These are phyloP conservation scores for Purpureocillium lavendulum DNA, from an alignment of 2,329 filamentous ascomycete species.

Conservation along the genomic window DNA sequence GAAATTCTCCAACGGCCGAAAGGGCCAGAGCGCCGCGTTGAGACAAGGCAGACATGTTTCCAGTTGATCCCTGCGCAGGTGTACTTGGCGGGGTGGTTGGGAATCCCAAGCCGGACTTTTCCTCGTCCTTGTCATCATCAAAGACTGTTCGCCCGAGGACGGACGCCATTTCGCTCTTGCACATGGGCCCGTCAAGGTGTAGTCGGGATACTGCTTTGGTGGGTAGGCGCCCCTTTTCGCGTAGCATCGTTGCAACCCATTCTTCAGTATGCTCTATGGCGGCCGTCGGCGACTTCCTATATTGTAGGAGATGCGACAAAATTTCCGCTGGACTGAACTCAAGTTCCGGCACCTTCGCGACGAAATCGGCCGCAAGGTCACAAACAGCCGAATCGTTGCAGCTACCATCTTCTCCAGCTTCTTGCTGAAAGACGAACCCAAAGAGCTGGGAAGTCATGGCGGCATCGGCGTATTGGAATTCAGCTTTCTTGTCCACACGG, in stretches of 20 bases:
- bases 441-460: background rate
- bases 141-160: background rate
- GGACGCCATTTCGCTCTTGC: background rate
- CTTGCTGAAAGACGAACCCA: background rate
- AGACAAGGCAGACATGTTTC: conserved; percentile 1
- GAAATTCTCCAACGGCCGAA: background rate
- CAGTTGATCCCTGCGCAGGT: conserved; percentile 1
- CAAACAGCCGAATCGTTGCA: background rate
- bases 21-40: background rate
- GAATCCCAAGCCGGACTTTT: background rate
- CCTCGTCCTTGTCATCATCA: background rate
- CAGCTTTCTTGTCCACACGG: conserved; percentile 50
- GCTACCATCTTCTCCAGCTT: background rate
- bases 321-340: conserved; percentile 45
- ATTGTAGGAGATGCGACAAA: conserved; percentile 6
- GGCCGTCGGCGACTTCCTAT: background rate
- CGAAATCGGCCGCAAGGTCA: conserved; percentile 23
- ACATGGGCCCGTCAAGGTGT: background rate
- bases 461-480: conserved; percentile 9
- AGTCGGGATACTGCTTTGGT: background rate
- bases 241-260: background rate
- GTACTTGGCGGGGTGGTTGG: background rate
- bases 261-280: background rate
- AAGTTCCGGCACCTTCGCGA: conserved; percentile 31
- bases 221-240: background rate